Base-by-base conservation (phyloP, 2,329 filamentous ascomycete genomes). In the Aspergillus fructus region DNA sequence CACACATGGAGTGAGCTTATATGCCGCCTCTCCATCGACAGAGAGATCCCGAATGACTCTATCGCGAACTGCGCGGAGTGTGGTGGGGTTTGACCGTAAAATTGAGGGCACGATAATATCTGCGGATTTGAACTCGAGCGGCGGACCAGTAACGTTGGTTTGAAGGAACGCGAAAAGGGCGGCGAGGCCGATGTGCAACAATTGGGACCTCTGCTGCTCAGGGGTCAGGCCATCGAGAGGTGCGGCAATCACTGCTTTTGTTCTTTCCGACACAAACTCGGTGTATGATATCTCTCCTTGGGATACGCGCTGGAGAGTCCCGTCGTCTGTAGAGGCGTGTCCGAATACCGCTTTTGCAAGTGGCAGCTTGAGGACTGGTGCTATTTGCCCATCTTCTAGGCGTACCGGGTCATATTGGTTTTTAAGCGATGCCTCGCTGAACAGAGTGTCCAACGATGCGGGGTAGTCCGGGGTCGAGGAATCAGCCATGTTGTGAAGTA, bases 111-210 rank as follows among this genome's bases (percentile, higher is more conserved):
- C 66, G 5, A 87, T 62, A 2, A 77, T 62, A 12, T 81, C 74
- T 3, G 81, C 75, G 3, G 82, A 74, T 23, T 74, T 74, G 68
- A 86, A 88, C 0, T 79, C 76, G n/a, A 96, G 78, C 0, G 91
- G 88, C 1, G 93, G 93, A 0, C 93, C 93, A 3, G 93, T 96
- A 53, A 96, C 89, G 70, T 91, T 96, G 1, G 86, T 86, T 72
- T 97, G 93, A 15, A 96, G 75, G 70, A 96, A 97, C 11, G 88
- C 85, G 68, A 91, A 83, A 11, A 96, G 80, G 2, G 88, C 84
- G 1, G 89, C 86, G 48, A 90, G 77, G 9, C 86, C 90, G 34
- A 89, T 77, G 45, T 84, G 77, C 53, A 85, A 62, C 7, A 80
- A 59, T 49, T 75, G 72, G 5, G 76, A 77, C 50, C 73, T 68